Percentiles rank a stretch among this genome's conserved stretches.
These are phyloP conservation scores for Chloropicon primus DNA, from an alignment of 139 green algal species.

Conservation along the genomic window DNA sequence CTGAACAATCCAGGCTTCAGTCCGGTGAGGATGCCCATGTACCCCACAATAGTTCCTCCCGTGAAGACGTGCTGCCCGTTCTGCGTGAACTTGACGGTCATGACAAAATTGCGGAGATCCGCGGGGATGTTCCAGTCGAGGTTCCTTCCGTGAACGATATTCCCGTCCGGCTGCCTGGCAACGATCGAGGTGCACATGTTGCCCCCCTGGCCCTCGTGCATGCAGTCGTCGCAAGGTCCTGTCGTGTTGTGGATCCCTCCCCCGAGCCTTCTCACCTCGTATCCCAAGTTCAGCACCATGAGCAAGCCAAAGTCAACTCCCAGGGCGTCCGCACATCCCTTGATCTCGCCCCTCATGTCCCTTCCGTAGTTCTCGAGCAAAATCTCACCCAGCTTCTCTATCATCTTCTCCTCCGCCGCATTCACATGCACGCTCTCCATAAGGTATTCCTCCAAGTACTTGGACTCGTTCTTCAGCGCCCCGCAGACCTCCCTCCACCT, in stretches of 20 bases:
- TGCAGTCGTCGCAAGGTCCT: not conserved
- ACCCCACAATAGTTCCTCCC: not conserved
- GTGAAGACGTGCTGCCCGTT: not conserved
- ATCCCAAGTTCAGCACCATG: not conserved
- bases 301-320: not conserved
- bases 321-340: not conserved
- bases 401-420: not conserved
- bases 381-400: not conserved
- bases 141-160: not conserved
- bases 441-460: not conserved
- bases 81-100: not conserved
- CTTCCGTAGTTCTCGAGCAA: not conserved
- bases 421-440: not conserved
- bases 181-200: not conserved
- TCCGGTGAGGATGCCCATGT: not conserved
- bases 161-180: not conserved
- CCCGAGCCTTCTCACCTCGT: not conserved
- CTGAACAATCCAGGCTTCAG: not conserved
- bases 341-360: not conserved
- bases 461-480: not conserved
- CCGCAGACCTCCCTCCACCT: not conserved
- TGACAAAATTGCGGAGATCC: not conserved
- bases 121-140: not conserved
- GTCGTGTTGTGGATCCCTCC: not conserved
- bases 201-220: not conserved